phyloP scores from a whole-genome alignment of 2,329 filamentous ascomycete genomes.

The Aspergillus awamori region DNA sequence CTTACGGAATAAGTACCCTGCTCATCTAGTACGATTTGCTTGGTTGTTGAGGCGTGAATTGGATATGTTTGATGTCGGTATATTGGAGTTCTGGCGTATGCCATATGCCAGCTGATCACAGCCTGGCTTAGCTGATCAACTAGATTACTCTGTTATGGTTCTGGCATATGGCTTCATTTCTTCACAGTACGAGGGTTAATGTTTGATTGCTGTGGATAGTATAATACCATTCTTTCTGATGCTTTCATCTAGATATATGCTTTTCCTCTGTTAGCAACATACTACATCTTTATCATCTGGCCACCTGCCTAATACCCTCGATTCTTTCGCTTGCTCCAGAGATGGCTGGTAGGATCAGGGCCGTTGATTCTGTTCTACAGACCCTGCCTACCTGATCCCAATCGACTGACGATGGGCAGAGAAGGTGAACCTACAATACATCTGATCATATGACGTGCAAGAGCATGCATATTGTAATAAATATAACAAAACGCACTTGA shows the following conservation, averaged over 20 bases:
- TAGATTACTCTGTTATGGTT: background rate
- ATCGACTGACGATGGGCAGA: too few relatives aligned
- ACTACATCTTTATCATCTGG: too few relatives aligned
- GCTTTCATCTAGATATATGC: too few relatives aligned
- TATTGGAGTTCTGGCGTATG: conserved; percentile 1
- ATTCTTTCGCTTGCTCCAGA: too few relatives aligned
- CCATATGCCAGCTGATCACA: too few relatives aligned
- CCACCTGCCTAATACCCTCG: too few relatives aligned
- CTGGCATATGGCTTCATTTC: background rate
- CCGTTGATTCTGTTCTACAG: too few relatives aligned
- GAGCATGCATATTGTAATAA: background rate
- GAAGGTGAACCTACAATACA: too few relatives aligned
- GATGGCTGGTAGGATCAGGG: too few relatives aligned
- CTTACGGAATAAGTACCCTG: conserved; percentile 15
- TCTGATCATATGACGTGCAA: too few relatives aligned
- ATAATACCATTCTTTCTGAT: background rate
- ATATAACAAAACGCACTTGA: background rate
- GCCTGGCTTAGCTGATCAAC: background rate
- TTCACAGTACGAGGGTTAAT: background rate
- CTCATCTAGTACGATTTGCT: conserved; percentile 9
- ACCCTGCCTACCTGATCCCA: too few relatives aligned
- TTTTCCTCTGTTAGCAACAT: too few relatives aligned
- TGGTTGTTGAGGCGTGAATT: conserved; percentile 3
- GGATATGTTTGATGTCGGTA: conserved; percentile 3
- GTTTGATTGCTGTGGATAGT: background rate